Evolutionary conservation across 1,284 basidiomycete genomes (phyloP).

Genomic region (Meripilus lineatus): DNA sequence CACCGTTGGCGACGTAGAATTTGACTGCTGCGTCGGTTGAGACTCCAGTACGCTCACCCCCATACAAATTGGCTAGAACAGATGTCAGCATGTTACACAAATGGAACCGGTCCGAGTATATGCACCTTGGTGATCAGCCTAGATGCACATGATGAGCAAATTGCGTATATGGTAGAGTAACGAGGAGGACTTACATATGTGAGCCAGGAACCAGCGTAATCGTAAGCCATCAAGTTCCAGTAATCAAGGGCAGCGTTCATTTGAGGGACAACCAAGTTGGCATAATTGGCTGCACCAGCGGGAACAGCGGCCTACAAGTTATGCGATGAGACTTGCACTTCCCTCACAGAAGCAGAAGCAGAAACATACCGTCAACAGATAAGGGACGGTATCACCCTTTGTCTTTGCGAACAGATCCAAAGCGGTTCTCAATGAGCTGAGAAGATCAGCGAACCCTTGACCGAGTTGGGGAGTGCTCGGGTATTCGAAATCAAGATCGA

Average conservation of each 20-base stretch:
- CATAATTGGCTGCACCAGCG: conserved; percentile 68
- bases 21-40: conserved; percentile 71
- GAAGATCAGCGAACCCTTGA: conserved; percentile 54
- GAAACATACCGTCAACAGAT: conserved; percentile 54
- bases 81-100: neutral
- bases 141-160: conserved; percentile 7
- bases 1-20: conserved; percentile 65
- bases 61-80: conserved; percentile 64
- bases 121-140: conserved; percentile 63
- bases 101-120: neutral
- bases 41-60: conserved; percentile 52
- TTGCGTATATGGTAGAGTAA: neutral
- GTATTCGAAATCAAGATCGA: conserved; percentile 72
- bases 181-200: conserved; percentile 30
- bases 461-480: conserved; percentile 47
- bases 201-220: conserved; percentile 72
- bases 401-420: conserved; percentile 44
- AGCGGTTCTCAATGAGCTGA: conserved; percentile 50
- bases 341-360: too few species aligned
- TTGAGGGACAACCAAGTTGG: conserved; percentile 58
- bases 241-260: conserved; percentile 76
- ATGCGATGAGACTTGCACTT: too few species aligned
- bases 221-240: conserved; percentile 94
- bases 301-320: conserved; percentile 36
- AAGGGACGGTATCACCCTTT: conserved; percentile 59